Evolutionary conservation across 2,329 filamentous ascomycete species (phyloP), one percentile per base, ranked within the genome.

Genomic region (Sclerotinia sclerotiorum): DNA sequence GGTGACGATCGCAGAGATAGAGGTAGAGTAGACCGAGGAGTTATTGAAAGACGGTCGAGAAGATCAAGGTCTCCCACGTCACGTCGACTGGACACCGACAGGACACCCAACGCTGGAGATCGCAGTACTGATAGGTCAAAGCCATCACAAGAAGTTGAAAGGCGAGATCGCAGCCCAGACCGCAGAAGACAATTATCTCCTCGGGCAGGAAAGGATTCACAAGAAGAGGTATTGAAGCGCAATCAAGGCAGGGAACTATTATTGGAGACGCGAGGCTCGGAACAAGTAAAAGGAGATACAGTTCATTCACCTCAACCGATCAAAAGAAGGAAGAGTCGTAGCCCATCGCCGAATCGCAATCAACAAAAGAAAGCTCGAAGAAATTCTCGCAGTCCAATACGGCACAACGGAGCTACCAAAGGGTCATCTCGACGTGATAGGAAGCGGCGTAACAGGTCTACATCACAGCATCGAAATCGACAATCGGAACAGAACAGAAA

Each of bases 1-100:
- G 78, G 76, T 74, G 76, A 79, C 72, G 79, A 79, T 70, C 78
- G 78, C 74, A 79, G 79, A 80, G 78, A 80, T 70, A 77, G 79
- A 78, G 78, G 78, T 72, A 77, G 78, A 65, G 76, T 78, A 71
- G 78, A 79, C 77, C 77, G 79, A 76, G 77, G 78, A 76, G 75
- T 69, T 56, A 58, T 76, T 67, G 73, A 73, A 62, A 42, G 65
- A 72, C 74, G 73, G 60, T 69, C 73, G 62, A 76, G 74, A 74
- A 75, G 77, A 76, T 79, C 78, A 69, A 76, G 75, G 72, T 79
- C 78, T 65, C 76, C 78, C 63, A 72, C 71, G 69, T 70, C 76
- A 74, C 76, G 75, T 73, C 75, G 78, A 72, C 72, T 72, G 68
- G 76, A 79, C 69, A 74, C 69, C 71, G 77, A 77, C 57, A 74